phyloP scores from a whole-genome alignment of 805 yeast genomes.

The Wickerhamiella sorbophila region DNA sequence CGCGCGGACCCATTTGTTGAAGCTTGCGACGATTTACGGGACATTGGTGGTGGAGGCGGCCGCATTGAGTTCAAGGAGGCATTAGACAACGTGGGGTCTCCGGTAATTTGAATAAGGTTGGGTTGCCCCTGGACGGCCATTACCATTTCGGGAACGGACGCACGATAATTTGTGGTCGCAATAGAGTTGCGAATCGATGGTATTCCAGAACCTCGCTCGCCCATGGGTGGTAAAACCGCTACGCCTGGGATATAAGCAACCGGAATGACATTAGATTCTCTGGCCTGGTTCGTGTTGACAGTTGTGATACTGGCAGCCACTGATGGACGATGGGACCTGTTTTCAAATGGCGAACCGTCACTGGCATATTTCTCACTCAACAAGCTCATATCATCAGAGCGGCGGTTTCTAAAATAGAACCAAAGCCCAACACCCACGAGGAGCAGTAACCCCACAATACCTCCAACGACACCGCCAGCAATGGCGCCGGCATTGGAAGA shows the following conservation, averaged over 20 bases:
- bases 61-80: conserved; percentile 41
- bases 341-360: conserved; percentile 15
- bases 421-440: conserved; percentile 22
- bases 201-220: conserved; percentile 13
- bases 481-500: conserved; percentile 38
- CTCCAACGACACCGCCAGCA: conserved; percentile 63
- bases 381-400: conserved; percentile 8
- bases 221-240: conserved; percentile 22
- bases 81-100: conserved; percentile 28
- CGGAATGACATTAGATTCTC: conserved; percentile 76
- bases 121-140: conserved; percentile 71
- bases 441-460: conserved; percentile 33
- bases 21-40: conserved; percentile 1
- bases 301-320: conserved; percentile 29
- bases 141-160: conserved; percentile 33
- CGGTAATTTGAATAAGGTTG: conserved; percentile 39
- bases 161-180: conserved; percentile 28
- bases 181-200: conserved; percentile 24
- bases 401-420: conserved; percentile 11
- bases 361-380: conserved; percentile 3
- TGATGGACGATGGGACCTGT: conserved; percentile 18
- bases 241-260: conserved; percentile 94
- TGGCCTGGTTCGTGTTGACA: conserved; percentile 26
- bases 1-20: background rate
- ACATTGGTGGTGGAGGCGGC: background rate